phyloP scores from a whole-genome alignment of 177 flowering plant species.

The Vitis hybrid region DNA sequence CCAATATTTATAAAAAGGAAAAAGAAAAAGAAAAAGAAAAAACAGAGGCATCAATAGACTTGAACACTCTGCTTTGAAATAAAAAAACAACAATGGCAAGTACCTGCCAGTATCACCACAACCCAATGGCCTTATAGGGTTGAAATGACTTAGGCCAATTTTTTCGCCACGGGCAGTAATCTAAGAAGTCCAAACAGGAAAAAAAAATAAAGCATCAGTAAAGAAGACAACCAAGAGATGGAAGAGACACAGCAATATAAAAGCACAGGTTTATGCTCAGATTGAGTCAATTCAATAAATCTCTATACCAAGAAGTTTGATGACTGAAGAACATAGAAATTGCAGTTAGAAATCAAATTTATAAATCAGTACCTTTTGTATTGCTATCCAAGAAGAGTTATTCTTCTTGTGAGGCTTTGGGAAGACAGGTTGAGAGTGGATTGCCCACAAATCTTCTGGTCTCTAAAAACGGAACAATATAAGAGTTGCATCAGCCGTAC shows the following conservation, averaged over 20 bases:
- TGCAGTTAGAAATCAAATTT: not conserved
- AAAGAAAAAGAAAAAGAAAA: too few species aligned
- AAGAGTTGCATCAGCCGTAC: slow-evolving; percentile 10
- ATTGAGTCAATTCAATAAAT: not conserved
- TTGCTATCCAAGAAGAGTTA: slow-evolving; percentile 75
- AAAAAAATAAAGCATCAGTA: not conserved
- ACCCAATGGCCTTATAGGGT: slow-evolving; percentile 91
- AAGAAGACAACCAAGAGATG: not conserved
- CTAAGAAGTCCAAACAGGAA: slow-evolving; percentile 29
- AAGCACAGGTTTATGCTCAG: not conserved
- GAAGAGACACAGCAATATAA: not conserved
- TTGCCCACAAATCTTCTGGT: slow-evolving; percentile 95
- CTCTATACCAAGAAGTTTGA: too few species aligned
- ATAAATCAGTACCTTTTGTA: slow-evolving; percentile 60
- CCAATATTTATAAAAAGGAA: too few species aligned
- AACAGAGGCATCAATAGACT: too few species aligned
- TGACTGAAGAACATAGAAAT: too few species aligned
- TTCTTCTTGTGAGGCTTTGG: slow-evolving; percentile 87
- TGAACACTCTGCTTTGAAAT: not conserved
- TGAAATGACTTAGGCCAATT: slow-evolving; percentile 82
- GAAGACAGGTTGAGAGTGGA: slow-evolving; percentile 78
- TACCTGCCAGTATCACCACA: slow-evolving; percentile 99
- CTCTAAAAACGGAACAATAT: slow-evolving; percentile 39
- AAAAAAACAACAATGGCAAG: not conserved
- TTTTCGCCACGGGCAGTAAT: slow-evolving; percentile 63